phyloP scores from a whole-genome alignment of 164 flowering plant genomes.

The Piper longum region DNA sequence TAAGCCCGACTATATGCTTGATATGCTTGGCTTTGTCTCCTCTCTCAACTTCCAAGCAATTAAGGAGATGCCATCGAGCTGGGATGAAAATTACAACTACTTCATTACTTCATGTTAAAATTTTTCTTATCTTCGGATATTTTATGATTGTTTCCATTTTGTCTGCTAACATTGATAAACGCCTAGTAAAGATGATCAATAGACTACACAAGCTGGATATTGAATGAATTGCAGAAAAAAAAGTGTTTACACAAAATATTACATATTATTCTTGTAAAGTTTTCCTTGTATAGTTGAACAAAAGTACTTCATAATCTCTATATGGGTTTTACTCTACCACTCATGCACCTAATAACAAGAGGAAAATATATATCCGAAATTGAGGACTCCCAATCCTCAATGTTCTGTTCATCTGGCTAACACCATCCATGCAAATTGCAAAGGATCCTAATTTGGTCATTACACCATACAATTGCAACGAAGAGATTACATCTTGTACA shows the following conservation, averaged over 20 bases:
- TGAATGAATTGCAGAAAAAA: no score
- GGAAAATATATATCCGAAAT: conserved; percentile 7
- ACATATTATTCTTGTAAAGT: background rate
- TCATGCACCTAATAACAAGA: conserved; percentile 2
- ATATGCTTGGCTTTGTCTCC: no score
- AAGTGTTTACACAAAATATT: background rate
- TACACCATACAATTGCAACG: conserved; percentile 1
- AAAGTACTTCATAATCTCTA: conserved; percentile 2
- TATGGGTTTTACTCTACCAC: conserved; percentile 9
- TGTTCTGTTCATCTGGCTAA: conserved; percentile 6
- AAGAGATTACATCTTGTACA: background rate
- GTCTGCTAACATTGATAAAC: no score
- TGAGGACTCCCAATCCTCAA: conserved; percentile 3
- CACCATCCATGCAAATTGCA: background rate
- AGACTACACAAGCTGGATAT: no score
- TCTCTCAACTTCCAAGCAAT: no score
- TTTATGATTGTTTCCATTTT: no score
- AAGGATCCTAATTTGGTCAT: conserved; percentile 1
- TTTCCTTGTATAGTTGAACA: conserved; percentile 13
- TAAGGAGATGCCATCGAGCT: no score
- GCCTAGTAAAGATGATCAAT: no score
- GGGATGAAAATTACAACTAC: no score
- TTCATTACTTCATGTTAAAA: no score
- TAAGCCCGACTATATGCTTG: no score
- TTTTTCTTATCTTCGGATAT: no score